Conservation (phyloP, 306 rosid species). For the Astragalus membranaceus region DNA sequence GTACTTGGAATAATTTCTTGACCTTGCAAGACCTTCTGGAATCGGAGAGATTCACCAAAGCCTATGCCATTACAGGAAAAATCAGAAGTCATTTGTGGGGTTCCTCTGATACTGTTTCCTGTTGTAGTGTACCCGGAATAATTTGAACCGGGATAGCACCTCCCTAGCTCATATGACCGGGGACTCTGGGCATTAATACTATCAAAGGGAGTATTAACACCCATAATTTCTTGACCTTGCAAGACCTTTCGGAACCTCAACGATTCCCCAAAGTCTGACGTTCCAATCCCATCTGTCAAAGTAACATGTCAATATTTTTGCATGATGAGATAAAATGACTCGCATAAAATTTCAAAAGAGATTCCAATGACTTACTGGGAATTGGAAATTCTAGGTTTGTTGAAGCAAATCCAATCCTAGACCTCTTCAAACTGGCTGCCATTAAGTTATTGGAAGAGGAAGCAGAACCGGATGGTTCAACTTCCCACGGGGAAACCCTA, state of each 20-base stretch:
- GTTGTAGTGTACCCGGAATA: conserved; percentile 44
- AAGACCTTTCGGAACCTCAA: conserved; percentile 98
- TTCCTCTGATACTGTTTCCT: conserved; percentile 47
- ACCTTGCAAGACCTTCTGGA: conserved; percentile 99
- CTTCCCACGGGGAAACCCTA: conserved; percentile 99
- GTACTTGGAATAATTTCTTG: conserved; percentile 90
- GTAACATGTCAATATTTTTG: conserved; percentile 2
- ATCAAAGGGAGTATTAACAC: conserved; percentile 56
- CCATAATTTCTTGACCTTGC: conserved; percentile 99
- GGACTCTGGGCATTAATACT: conserved; percentile 43
- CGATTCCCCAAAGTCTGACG: conserved; percentile 92
- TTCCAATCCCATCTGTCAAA: conserved; percentile 72
- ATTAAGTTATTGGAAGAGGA: conserved; percentile 47
- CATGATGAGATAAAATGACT: background rate
- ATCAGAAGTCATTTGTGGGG: conserved; percentile 41
- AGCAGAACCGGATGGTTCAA: conserved; percentile 75
- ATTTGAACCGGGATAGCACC: conserved; percentile 56
- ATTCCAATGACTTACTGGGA: conserved; percentile 45
- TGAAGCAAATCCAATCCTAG: conserved; percentile 59
- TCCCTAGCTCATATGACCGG: conserved; percentile 53
- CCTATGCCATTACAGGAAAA: conserved; percentile 51
- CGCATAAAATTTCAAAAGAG: background rate
- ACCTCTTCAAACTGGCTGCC: conserved; percentile 77
- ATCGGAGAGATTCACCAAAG: conserved; percentile 78
- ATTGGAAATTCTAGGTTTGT: conserved; percentile 57